phyloP scores from a whole-genome alignment of 208 protist species.

The Porcisia deanei region DNA sequence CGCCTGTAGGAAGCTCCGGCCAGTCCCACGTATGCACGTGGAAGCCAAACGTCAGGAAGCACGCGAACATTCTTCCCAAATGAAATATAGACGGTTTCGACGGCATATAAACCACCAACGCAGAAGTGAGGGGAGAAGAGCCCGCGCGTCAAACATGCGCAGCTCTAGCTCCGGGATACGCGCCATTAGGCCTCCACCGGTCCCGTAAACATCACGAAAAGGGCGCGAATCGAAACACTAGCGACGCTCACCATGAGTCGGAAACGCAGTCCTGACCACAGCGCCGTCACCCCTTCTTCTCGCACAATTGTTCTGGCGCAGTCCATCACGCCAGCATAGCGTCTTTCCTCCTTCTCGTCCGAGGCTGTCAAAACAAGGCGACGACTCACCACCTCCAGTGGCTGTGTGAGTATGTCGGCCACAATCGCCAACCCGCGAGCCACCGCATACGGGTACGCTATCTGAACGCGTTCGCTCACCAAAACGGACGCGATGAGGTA shows the following conservation, averaged over 20 bases:
- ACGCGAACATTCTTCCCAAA: not conserved
- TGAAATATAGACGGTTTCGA: not conserved
- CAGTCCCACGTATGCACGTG: not conserved
- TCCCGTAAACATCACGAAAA: constrained; percentile 14
- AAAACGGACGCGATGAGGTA: constrained; percentile 46
- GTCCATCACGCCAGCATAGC: constrained; percentile 61
- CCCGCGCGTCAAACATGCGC: not conserved
- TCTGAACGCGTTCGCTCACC: constrained; percentile 37
- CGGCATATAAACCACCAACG: not conserved
- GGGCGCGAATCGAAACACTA: constrained; percentile 28
- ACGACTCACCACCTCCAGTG: constrained; percentile 79
- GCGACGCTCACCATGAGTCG: constrained; percentile 39
- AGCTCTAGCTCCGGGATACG: not conserved
- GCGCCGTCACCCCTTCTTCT: constrained; percentile 71
- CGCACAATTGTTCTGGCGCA: constrained; percentile 68
- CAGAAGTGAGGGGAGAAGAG: no score
- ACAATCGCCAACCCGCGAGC: constrained; percentile 56
- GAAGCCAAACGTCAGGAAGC: not conserved
- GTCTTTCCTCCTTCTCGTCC: constrained; percentile 34
- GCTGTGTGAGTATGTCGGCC: constrained; percentile 67
- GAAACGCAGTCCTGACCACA: constrained; percentile 70
- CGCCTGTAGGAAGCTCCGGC: not conserved
- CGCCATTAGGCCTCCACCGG: not conserved
- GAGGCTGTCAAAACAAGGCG: constrained; percentile 76
- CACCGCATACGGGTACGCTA: constrained; percentile 54